A percentile compares a stretch with the other conserved stretches of the same genome.
Conservation (phyloP, 768 basidiomycete genomes). For the Lanmaoa rubissima region DNA sequence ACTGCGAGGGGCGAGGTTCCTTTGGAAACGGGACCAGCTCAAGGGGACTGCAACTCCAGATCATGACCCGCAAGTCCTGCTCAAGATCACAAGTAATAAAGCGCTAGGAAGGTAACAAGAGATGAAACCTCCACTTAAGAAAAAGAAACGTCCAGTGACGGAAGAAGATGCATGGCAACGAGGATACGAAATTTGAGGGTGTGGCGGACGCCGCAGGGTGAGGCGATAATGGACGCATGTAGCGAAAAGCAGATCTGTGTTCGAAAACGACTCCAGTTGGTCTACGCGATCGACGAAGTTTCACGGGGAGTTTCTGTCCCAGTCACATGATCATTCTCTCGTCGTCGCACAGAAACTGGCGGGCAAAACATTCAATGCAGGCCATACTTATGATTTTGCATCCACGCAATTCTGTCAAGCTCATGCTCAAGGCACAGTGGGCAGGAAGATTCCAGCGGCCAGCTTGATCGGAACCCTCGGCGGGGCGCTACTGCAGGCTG, state of each 20-base stretch:
- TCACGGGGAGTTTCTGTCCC: not conserved
- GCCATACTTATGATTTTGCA: not conserved
- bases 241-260: conserved; percentile 15
- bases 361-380: no score
- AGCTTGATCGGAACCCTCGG: conserved; percentile 19
- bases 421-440: not conserved
- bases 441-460: conserved; percentile 4
- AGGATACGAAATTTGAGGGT: conserved; percentile 10
- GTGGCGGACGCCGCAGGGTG: conserved; percentile 27
- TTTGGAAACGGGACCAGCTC: conserved; percentile 23
- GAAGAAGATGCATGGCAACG: conserved; percentile 23
- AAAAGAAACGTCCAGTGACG: conserved; percentile 22
- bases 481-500: conserved; percentile 13
- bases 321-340: conserved; percentile 2
- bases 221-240: conserved; percentile 7
- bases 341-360: no score
- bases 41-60: conserved; percentile 23
- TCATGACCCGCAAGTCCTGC: conserved; percentile 20
- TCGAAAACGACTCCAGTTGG: not conserved
- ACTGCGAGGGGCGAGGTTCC: conserved; percentile 13
- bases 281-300: conserved; percentile 4
- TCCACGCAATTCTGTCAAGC: not conserved
- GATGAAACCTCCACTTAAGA: conserved; percentile 23
- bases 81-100: conserved; percentile 21
- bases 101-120: conserved; percentile 8